phyloP scores from a whole-genome alignment of 2,329 filamentous ascomycete species.

The Nemania sp. region DNA sequence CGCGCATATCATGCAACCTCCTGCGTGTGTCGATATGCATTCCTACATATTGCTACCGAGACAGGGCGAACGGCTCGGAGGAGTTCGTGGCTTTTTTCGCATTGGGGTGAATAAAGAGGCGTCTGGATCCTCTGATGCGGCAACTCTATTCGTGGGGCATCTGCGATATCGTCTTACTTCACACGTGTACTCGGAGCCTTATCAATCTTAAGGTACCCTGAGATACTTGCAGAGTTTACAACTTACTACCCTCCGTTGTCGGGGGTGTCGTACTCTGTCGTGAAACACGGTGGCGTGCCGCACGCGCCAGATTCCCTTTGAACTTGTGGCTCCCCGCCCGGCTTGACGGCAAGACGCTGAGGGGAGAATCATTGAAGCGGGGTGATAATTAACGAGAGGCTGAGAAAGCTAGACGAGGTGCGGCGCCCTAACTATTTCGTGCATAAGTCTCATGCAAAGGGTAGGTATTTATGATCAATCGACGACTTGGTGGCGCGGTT shows the following conservation, averaged over 20 bases:
- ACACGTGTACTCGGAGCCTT: constrained; percentile 15
- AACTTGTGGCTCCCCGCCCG: constrained; percentile 1
- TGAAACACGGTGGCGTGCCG: background rate
- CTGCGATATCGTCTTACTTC: constrained; percentile 1
- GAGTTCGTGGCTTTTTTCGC: background rate
- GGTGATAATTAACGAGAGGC: constrained; percentile 8
- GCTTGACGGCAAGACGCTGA: background rate
- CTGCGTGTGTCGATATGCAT: background rate
- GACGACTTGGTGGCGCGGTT: background rate
- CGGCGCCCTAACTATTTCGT: constrained; percentile 18
- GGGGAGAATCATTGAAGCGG: background rate
- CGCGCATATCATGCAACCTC: constrained; percentile 9
- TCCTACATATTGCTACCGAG: background rate
- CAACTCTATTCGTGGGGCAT: background rate
- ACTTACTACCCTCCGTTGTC: background rate
- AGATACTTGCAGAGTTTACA: background rate
- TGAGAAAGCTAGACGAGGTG: constrained; percentile 9
- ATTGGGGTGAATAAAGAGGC: background rate
- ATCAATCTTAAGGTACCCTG: background rate
- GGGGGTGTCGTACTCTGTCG: background rate
- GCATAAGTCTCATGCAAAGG: constrained; percentile 23
- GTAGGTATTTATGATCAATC: background rate
- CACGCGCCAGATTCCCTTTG: background rate
- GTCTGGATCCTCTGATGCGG: too few species aligned
- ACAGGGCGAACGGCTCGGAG: constrained; percentile 8